Conservation (phyloP, 2,329 filamentous ascomycete species). For the Pseudogymnoascus verrucosus region DNA sequence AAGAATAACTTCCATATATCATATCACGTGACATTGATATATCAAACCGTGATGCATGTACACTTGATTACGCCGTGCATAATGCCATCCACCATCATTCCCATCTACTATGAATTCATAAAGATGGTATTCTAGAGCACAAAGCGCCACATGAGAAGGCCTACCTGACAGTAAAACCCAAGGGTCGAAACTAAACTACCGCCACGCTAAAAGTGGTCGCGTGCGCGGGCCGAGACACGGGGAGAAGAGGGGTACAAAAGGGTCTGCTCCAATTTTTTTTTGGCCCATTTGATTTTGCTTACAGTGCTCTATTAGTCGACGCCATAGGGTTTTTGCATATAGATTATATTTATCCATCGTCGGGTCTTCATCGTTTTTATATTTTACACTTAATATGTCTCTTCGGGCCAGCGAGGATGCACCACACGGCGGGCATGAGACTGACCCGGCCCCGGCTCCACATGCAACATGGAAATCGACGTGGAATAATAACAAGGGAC, state of each 20-base stretch:
- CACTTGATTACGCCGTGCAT: too few relatives aligned
- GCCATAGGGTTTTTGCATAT: not conserved
- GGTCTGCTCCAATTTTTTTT: not conserved
- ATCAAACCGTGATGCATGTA: not conserved
- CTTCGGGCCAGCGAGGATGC: not conserved
- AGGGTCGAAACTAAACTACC: not conserved
- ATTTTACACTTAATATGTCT: not conserved
- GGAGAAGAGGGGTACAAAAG: conserved; percentile 1
- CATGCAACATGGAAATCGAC: conserved; percentile 24
- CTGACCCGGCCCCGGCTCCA: not conserved
- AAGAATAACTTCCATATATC: not conserved
- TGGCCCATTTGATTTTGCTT: not conserved
- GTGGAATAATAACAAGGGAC: conserved; percentile 63
- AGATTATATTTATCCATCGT: not conserved
- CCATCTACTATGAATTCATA: not conserved
- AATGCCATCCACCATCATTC: not conserved
- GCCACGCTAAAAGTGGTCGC: not conserved
- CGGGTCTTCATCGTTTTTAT: not conserved
- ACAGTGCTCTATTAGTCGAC: not conserved
- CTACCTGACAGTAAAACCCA: not conserved
- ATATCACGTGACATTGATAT: not conserved
- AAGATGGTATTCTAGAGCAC: not conserved
- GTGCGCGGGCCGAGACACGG: conserved; percentile 3
- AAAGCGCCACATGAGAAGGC: not conserved
- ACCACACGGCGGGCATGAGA: not conserved